Evolutionary conservation across 1,284 basidiomycete species (phyloP), one percentile per base, ranked within the genome.

Genomic region (Fistulina hepatica): DNA sequence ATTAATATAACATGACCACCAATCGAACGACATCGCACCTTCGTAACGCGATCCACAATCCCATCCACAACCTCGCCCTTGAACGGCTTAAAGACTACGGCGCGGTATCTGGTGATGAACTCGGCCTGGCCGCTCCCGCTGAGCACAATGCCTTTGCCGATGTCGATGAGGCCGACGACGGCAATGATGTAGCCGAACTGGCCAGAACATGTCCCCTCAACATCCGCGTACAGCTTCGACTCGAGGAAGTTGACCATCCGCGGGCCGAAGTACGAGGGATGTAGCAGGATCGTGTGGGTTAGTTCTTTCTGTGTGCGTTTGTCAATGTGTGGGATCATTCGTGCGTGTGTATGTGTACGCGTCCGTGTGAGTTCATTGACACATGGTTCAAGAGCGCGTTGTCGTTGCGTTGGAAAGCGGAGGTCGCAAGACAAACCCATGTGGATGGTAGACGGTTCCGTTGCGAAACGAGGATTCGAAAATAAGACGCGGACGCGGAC

Each of bases 1-100:
- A 37, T 12, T n/a, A 19, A 10, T 10, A 26, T 6, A 36, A 16
- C 13, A 31, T 31, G 28, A n/a, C n/a, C n/a, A n/a, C n/a, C n/a
- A n/a, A n/a, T n/a, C n/a, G n/a, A n/a, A n/a, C n/a, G n/a, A n/a
- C n/a, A 24, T 46, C 79, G 50, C 49, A 90, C 89, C 73, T 97
- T 97, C 60, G 86, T 95, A 27, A 98, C 95, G 48, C 90, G 93
- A 48, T 83, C 84, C 19, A 98, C 94, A 6, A 93, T 81, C 1
- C 91, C 94, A 59, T 98, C 95, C 24, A 98, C 88, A 5, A 97
- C 94, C 60, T 98, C 94, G 16, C 93, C 93, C 62, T 97, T 97
- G 73, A 97, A 98, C 22, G 92, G 93, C 60, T 93, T 91, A 72
- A 93, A 93, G 23, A 97, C 91, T 48, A 97, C 89, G 8, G 92